Base-by-base conservation (phyloP, 495 filamentous ascomycete genomes). In the Xeromyces bisporus region DNA sequence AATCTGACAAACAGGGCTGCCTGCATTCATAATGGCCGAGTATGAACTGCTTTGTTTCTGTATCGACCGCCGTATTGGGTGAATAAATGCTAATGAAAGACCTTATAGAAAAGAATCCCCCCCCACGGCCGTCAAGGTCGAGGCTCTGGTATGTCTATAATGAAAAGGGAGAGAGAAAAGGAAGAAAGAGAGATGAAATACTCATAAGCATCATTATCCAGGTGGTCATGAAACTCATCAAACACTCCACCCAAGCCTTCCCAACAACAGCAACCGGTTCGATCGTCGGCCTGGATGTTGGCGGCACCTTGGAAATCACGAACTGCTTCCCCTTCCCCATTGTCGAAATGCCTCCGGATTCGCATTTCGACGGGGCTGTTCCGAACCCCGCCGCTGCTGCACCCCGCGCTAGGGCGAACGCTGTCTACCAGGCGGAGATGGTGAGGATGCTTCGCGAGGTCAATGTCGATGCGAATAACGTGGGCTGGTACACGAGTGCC, bases 401-500 rank as follows among this genome's bases (percentile, higher is more conserved):
- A 21, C 89, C 89, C 35, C 73, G 89, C 32, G 76, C 84, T 12
- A 97, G 96, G 64, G 68, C 80, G 29, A 94, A 93, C 50, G 65
- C 72, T 10, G 62, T 60, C 36, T 97, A 97, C 55, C 86, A 93
- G 60, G 79, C 75, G 37, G 91, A 97, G 58, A 96, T 96, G 89
- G 85, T 97, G 51, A 78, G 81, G 41, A 86, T 84, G 55, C 65
- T 97, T 23, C 73, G 85, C 48, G 91, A 94, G 56, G 91, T 97
- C 43, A 97, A 97, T 50, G 80, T 96, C 33, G 89, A 97, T 54
- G 89, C 89, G 38, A 92, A 96, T 63, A 93, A 83, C 43, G 84
- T 91, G 33, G 89, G 89, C 35, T 97, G 87, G 87, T 97, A 97
- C 58, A 93, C 83, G 33, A 94, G 85, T 57, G 84, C 87, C 36